Conservation (phyloP, 2,329 filamentous ascomycete genomes). For the Endoconidiophora laricicola region DNA sequence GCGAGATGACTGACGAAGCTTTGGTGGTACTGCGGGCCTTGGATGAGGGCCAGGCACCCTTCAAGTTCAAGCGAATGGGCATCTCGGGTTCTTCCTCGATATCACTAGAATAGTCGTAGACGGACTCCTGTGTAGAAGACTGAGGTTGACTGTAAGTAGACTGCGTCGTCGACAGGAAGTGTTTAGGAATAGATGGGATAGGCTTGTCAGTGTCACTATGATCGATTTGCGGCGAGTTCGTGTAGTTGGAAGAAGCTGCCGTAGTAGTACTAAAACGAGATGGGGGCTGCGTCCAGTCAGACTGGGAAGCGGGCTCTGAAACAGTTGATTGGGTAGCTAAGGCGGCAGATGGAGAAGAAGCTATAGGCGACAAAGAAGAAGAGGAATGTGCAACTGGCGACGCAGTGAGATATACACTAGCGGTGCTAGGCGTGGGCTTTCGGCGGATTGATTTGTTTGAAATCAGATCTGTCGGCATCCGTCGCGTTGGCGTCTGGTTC, state of each 20-base stretch:
- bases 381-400: neutral
- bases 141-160: neutral
- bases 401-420: slow-evolving; percentile 2
- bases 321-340: slow-evolving; percentile 11
- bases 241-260: slow-evolving; percentile 35
- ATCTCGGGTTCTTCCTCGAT: neutral
- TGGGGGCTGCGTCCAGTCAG: slow-evolving; percentile 30
- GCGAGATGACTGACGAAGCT: neutral
- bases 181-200: slow-evolving; percentile 20
- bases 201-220: slow-evolving; percentile 23
- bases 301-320: slow-evolving; percentile 15
- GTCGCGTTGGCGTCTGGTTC: slow-evolving; percentile 5
- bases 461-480: slow-evolving; percentile 1
- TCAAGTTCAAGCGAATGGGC: slow-evolving; percentile 6
- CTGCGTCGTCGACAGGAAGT: neutral
- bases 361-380: neutral
- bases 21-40: slow-evolving; percentile 5
- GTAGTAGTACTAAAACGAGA: slow-evolving; percentile 51
- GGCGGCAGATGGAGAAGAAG: neutral
- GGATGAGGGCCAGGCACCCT: slow-evolving; percentile 4
- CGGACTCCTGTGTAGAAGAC: neutral
- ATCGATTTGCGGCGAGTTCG: slow-evolving; percentile 25
- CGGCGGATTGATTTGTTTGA: slow-evolving; percentile 26
- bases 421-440: slow-evolving; percentile 25
- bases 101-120: no score